Base-by-base conservation (phyloP, 1,284 basidiomycete genomes). In the Violaceomyces palustris region DNA sequence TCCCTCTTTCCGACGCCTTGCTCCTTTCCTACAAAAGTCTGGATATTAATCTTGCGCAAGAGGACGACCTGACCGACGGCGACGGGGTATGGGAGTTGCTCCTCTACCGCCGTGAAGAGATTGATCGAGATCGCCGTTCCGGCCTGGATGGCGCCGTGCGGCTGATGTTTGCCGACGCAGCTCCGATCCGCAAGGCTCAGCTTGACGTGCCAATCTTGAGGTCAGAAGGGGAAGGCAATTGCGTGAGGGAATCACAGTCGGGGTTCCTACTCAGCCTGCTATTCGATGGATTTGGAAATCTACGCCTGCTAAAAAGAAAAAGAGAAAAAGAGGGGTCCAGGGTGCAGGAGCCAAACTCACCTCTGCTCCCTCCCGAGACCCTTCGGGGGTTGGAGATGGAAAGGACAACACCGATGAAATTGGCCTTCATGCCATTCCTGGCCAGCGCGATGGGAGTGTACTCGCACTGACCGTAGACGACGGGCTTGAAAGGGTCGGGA, bases 361-460 rank as follows among this genome's bases (percentile, higher is more conserved):
- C n/a, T n/a, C n/a, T n/a, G n/a, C n/a, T 50, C 3, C 56, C 56
- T 22, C 59, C 35, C 14, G 46, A 28, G 3, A 55, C 59, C n/a
- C 49, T 38, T 14, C 58, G 61, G 35, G 50, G 48, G 12, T 45
- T 50, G 14, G 52, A 52, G 22, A 48, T 44, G 18, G 39, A 44
- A 5, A 59, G 31, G 3, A 58, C 52, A 14, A 66, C 47, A 22
- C 64, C 64, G 28, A 63, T 45, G 29, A 64, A 37, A 45, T 57
- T 61, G 15, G 50, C 58, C 2, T 45, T 34, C 29, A 52, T 42
- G 18, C 50, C 52, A 15, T 53, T 46, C 9, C 46, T 51, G 17
- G 59, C 39, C 45, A 50, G 42, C 12, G 45, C 40, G 25, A 66
- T 49, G 9, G 58, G 55, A 1, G 61, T 64, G 26, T 66, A 66